These are phyloP conservation scores for Dissophora ornata DNA, from an alignment of 192 early-diverging fungal species.

Conservation along the genomic window DNA sequence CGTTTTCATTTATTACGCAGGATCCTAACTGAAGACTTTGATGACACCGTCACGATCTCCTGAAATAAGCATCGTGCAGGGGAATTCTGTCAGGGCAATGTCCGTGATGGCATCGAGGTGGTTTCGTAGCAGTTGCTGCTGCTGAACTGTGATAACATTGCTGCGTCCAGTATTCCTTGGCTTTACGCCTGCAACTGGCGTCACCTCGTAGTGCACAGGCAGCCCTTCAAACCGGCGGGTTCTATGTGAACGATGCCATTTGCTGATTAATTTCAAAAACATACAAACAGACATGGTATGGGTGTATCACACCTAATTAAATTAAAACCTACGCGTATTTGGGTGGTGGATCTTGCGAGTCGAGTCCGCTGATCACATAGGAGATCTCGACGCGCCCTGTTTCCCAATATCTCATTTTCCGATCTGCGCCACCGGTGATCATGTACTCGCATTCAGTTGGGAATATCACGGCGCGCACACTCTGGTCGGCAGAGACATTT, in stretches of 20 bases:
- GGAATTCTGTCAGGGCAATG: conserved; percentile 71
- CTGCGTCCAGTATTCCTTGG: conserved; percentile 52
- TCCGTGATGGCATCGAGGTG: conserved; percentile 84
- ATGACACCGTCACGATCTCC: conserved; percentile 83
- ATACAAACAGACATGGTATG: too few species aligned
- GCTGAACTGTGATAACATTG: conserved; percentile 57
- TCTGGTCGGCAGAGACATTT: conserved; percentile 66
- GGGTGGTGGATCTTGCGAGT: conserved; percentile 65
- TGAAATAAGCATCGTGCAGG: conserved; percentile 81
- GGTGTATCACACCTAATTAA: background rate
- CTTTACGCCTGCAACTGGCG: conserved; percentile 45
- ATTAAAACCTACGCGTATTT: conserved; percentile 74
- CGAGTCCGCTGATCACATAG: conserved; percentile 75
- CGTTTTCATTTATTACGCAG: background rate
- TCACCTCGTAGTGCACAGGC: conserved; percentile 67
- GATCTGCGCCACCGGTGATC: conserved; percentile 84
- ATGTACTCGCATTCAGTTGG: conserved; percentile 69
- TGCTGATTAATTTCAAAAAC: too few species aligned
- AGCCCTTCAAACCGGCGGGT: conserved; percentile 68
- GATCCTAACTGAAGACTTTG: conserved; percentile 61
- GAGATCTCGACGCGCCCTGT: conserved; percentile 74
- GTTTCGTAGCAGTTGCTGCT: conserved; percentile 67
- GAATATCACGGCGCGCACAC: conserved; percentile 70
- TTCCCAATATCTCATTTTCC: conserved; percentile 91
- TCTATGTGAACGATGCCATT: conserved; percentile 39